A percentile compares a stretch with the other conserved stretches of the same genome.
Conservation (phyloP, 1,284 basidiomycete species). For the Ceratobasidium sp. region DNA sequence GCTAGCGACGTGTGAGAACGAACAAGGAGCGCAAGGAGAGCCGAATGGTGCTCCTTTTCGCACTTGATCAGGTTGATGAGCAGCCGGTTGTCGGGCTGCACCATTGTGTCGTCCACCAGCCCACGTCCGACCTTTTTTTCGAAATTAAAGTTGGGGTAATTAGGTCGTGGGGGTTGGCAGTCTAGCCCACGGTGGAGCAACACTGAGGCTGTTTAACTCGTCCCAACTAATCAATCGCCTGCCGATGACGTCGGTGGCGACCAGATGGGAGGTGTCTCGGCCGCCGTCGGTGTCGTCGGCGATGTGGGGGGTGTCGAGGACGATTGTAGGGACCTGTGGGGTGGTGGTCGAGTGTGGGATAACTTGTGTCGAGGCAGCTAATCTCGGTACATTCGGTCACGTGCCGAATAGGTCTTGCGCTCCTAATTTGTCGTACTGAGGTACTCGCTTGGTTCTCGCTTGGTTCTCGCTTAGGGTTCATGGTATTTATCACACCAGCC, state of each 20-base stretch:
- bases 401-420: neutral
- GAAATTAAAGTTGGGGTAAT: neutral
- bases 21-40: constrained; percentile 68
- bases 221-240: constrained; percentile 11
- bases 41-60: constrained; percentile 78
- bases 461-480: no score
- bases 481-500: no score
- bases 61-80: constrained; percentile 73
- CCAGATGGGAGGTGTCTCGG: neutral
- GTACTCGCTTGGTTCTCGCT: no score
- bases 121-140: neutral
- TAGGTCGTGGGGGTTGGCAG: constrained; percentile 21
- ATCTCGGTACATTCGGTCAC: constrained; percentile 18
- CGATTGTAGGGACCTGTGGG: no score
- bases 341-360: constrained; percentile 24
- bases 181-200: no score
- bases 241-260: constrained; percentile 32
- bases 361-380: constrained; percentile 10
- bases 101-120: neutral
- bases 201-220: constrained; percentile 3
- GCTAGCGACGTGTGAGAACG: constrained; percentile 72
- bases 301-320: neutral
- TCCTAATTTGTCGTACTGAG: neutral
- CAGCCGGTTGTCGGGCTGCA: constrained; percentile 69
- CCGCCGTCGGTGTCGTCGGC: neutral